phyloP scores from a whole-genome alignment of 2,329 filamentous ascomycete genomes.

The Tympanopsis confertula region DNA sequence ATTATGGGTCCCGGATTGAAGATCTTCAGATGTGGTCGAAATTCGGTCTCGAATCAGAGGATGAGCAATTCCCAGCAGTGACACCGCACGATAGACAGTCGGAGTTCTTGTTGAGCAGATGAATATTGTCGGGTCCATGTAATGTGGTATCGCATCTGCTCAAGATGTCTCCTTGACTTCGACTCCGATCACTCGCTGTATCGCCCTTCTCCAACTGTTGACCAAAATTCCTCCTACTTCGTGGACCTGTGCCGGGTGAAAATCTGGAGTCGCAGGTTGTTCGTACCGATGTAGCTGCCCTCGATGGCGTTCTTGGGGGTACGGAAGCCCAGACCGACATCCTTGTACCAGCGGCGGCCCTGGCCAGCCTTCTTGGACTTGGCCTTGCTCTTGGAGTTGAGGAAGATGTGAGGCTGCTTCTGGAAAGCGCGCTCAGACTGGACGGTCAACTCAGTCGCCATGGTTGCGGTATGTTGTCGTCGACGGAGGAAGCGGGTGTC shows the following conservation, averaged over 20 bases:
- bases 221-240: no score
- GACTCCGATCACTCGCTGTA: no score
- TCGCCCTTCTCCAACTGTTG: no score
- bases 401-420: slow-evolving; percentile 99
- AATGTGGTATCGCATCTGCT: no score
- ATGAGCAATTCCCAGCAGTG: no score
- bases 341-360: slow-evolving; percentile 98
- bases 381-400: slow-evolving; percentile 87
- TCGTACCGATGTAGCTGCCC: slow-evolving; percentile 96
- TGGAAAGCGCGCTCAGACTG: slow-evolving; percentile 99
- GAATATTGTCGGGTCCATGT: no score
- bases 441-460: slow-evolving; percentile 98
- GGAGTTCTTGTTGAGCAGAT: no score
- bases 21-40: neutral
- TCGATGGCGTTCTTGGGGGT: slow-evolving; percentile 98
- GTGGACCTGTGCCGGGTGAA: no score
- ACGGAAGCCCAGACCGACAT: slow-evolving; percentile 97
- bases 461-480: slow-evolving; percentile 47
- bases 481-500: no score
- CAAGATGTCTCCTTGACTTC: no score
- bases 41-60: no score
- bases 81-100: no score
- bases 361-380: slow-evolving; percentile 79
- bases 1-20: slow-evolving; percentile 1
- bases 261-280: slow-evolving; percentile 6